Conservation (phyloP, 768 basidiomycete genomes). For the Cystobasidium onofrii region DNA sequence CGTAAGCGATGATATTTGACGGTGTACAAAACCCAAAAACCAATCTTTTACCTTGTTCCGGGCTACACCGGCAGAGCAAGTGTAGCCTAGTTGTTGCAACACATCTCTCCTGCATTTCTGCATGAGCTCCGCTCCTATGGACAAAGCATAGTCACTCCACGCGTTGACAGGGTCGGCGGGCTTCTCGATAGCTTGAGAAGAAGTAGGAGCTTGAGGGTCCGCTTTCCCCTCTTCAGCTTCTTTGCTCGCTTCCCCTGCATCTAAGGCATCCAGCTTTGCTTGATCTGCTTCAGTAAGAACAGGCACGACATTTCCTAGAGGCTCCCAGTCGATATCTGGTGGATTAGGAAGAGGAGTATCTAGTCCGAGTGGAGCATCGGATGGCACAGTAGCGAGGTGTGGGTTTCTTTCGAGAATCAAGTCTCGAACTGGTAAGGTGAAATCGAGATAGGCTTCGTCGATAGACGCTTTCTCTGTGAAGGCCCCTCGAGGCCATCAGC, state of each 20-base stretch:
- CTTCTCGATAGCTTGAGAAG: background rate
- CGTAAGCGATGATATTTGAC: too few relatives aligned
- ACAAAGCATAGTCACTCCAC: conserved; percentile 89
- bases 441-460: conserved; percentile 92
- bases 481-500: background rate
- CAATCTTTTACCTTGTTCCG: conserved; percentile 37
- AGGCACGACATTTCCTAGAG: conserved; percentile 59
- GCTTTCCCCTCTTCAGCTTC: conserved; percentile 45
- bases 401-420: conserved; percentile 67
- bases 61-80: conserved; percentile 45
- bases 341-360: conserved; percentile 73
- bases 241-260: conserved; percentile 24
- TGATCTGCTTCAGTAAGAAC: conserved; percentile 9
- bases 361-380: conserved; percentile 49
- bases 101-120: conserved; percentile 63
- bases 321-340: conserved; percentile 57
- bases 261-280: conserved; percentile 32
- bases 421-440: conserved; percentile 71
- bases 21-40: too few relatives aligned
- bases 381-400: conserved; percentile 60
- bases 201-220: conserved; percentile 38
- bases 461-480: conserved; percentile 86
- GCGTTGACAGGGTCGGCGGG: conserved; percentile 46
- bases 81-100: conserved; percentile 67
- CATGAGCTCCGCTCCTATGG: conserved; percentile 81